These are phyloP conservation scores for Castanea crenata DNA, from an alignment of 306 rosid species.

Conservation along the genomic window DNA sequence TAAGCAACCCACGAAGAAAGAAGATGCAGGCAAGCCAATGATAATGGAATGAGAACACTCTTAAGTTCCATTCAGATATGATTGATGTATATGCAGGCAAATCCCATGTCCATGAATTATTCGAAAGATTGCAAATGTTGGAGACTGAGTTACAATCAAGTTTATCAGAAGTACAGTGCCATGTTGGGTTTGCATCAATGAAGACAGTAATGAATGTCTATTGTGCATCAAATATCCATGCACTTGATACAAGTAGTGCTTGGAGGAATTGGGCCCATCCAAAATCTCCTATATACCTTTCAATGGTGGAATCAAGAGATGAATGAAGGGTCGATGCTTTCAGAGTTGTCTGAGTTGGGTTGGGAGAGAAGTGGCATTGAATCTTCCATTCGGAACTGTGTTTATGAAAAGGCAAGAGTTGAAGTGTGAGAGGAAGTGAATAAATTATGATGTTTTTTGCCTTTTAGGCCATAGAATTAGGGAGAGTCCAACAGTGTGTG, in stretches of 20 bases:
- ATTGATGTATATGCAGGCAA: slow-evolving; percentile 28
- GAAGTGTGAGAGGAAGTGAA: not conserved
- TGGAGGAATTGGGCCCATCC: no score
- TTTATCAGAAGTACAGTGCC: slow-evolving; percentile 38
- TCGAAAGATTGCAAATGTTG: slow-evolving; percentile 30
- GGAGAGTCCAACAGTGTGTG: no score
- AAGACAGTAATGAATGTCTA: slow-evolving; percentile 37
- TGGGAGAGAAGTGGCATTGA: slow-evolving; percentile 28
- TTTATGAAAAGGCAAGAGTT: not conserved
- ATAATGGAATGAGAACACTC: not conserved
- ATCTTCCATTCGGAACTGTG: slow-evolving; percentile 14
- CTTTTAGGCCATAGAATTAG: no score
- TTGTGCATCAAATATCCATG: no score
- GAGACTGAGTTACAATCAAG: not conserved
- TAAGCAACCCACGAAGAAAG: slow-evolving; percentile 57
- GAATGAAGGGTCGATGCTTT: not conserved
- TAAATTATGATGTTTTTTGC: no score
- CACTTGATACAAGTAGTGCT: no score
- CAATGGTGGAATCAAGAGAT: no score
- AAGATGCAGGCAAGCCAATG: slow-evolving; percentile 50
- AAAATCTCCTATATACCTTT: no score
- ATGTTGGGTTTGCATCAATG: slow-evolving; percentile 45
- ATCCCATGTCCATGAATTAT: slow-evolving; percentile 52
- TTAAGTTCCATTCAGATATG: slow-evolving; percentile 36
- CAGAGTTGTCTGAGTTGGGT: slow-evolving; percentile 7